A percentile compares a stretch with the other conserved stretches of the same genome.
phyloP scores from a whole-genome alignment of 257 asterid species.

The Cynanchum wilfordii region DNA sequence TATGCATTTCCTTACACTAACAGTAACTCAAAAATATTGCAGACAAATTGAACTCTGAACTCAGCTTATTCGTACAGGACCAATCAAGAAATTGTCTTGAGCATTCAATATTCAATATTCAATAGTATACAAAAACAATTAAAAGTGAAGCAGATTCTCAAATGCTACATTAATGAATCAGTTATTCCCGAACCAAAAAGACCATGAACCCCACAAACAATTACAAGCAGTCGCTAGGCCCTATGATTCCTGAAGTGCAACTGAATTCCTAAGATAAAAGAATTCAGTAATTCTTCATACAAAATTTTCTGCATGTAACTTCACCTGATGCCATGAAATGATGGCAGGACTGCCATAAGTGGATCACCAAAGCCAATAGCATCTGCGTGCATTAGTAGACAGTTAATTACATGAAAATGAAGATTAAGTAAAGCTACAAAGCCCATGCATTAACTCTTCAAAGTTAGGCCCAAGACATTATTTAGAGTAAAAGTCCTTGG shows the following conservation, averaged over 20 bases:
- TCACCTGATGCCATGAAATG: conserved; percentile 45
- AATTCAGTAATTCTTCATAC: conserved; percentile 2
- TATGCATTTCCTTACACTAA: neutral
- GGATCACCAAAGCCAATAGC: conserved; percentile 49
- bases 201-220: conserved; percentile 12
- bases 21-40: neutral
- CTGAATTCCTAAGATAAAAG: conserved; percentile 5
- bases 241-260: conserved; percentile 10
- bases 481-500: no score
- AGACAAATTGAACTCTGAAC: neutral
- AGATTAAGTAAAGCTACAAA: neutral
- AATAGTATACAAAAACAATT: conserved; percentile 15
- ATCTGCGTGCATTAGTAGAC: conserved; percentile 19
- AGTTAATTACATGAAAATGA: neutral
- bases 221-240: conserved; percentile 13
- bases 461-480: no score
- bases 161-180: neutral
- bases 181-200: conserved; percentile 13
- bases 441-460: neutral
- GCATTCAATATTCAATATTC: neutral
- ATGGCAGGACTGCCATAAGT: conserved; percentile 40
- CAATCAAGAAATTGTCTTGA: no score
- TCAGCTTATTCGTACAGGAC: neutral
- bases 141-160: conserved; percentile 8
- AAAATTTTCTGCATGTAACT: conserved; percentile 1